A percentile compares a stretch with the other conserved stretches of the same genome.
These are phyloP conservation scores for Aspergillus sp. DNA, from an alignment of 2,329 filamentous ascomycete species.

Conservation along the genomic window DNA sequence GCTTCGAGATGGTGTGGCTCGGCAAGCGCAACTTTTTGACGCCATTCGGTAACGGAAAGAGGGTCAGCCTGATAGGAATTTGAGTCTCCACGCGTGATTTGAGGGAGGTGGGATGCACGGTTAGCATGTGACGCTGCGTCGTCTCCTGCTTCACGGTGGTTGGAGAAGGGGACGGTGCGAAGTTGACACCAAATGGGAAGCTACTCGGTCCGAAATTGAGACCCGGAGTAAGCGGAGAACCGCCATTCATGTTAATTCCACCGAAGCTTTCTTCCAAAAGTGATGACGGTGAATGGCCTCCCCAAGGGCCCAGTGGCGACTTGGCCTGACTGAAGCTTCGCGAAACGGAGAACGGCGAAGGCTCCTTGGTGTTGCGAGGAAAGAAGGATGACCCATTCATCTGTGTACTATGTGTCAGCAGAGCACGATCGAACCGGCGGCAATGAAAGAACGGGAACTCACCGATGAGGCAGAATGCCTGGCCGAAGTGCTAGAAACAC, in stretches of 20 bases:
- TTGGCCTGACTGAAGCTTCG: slow-evolving; percentile 34
- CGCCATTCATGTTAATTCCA: slow-evolving; percentile 48
- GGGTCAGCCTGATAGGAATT: slow-evolving; percentile 80
- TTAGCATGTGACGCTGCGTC: slow-evolving; percentile 49
- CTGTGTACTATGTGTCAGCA: slow-evolving; percentile 22
- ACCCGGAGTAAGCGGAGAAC: slow-evolving; percentile 44
- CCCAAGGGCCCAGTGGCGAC: slow-evolving; percentile 42
- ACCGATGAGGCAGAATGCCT: slow-evolving; percentile 33
- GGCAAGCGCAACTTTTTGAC: slow-evolving; percentile 83
- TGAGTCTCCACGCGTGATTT: slow-evolving; percentile 97
- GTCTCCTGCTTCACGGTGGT: slow-evolving; percentile 33
- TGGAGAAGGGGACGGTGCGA: slow-evolving; percentile 32
- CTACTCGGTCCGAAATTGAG: slow-evolving; percentile 38
- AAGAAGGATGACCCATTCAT: slow-evolving; percentile 35
- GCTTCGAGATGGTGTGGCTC: slow-evolving; percentile 88
- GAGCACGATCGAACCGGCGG: background rate
- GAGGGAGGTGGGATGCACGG: slow-evolving; percentile 66
- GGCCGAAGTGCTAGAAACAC: slow-evolving; percentile 26
- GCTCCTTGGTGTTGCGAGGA: slow-evolving; percentile 38
- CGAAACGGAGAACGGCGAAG: slow-evolving; percentile 39
- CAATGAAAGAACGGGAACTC: slow-evolving; percentile 19
- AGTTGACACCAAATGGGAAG: slow-evolving; percentile 43
- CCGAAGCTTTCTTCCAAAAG: slow-evolving; percentile 49
- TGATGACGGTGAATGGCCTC: slow-evolving; percentile 46
- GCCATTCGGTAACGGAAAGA: slow-evolving; percentile 73